Evolutionary conservation across 495 filamentous ascomycete species (phyloP).

Genomic region (Lepidopterella palustris): DNA sequence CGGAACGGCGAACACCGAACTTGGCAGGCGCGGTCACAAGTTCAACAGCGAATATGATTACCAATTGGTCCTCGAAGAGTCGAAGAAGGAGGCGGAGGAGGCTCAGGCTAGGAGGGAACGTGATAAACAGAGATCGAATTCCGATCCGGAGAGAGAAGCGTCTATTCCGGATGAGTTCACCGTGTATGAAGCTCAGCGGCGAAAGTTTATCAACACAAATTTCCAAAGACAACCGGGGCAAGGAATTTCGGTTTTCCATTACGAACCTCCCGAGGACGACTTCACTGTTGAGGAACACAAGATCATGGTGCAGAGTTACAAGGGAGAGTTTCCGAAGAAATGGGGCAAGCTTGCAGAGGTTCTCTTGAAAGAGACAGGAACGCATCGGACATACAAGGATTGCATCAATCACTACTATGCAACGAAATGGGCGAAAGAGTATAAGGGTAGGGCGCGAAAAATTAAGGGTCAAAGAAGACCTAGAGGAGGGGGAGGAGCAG

Average conservation of each 20-base stretch:
- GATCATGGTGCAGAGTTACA: conserved; percentile 70
- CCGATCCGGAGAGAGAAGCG: conserved; percentile 78
- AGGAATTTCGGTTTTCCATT: conserved; percentile 64
- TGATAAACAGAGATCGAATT: conserved; percentile 57
- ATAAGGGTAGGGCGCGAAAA: conserved; percentile 72
- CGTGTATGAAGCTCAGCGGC: conserved; percentile 26
- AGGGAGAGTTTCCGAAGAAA: conserved; percentile 68
- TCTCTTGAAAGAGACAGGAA: conserved; percentile 41
- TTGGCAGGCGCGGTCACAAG: conserved; percentile 55
- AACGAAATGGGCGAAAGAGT: conserved; percentile 78
- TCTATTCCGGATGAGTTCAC: conserved; percentile 70
- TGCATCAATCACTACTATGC: conserved; percentile 96
- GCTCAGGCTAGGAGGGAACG: conserved; percentile 60
- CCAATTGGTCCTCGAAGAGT: conserved; percentile 68
- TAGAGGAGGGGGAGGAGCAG: conserved; percentile 46
- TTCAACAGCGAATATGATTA: conserved; percentile 70
- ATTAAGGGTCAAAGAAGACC: conserved; percentile 55
- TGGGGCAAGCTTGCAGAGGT: conserved; percentile 82
- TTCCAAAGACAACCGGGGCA: conserved; percentile 59
- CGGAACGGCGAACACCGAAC: conserved; percentile 26
- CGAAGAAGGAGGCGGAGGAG: conserved; percentile 67
- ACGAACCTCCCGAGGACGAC: conserved; percentile 69
- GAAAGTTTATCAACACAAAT: conserved; percentile 62
- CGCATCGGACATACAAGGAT: conserved; percentile 65
- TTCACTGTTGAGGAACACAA: conserved; percentile 75